Percentiles rank a stretch among this genome's conserved stretches.
Conservation (phyloP, 163 green algal species). For the Prototheca wickerhamii region DNA sequence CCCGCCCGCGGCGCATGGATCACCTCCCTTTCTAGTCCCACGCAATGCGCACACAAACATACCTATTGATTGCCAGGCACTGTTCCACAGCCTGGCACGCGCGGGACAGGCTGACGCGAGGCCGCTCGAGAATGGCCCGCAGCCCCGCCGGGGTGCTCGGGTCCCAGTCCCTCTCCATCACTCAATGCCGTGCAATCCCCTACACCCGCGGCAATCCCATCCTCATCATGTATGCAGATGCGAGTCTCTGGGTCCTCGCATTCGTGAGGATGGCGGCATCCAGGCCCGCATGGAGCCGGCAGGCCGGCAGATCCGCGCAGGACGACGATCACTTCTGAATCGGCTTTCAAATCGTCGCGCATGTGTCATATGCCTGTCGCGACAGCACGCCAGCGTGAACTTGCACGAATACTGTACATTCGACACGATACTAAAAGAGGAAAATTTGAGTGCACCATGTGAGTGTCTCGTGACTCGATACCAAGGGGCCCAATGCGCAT, state of each 20-base stretch:
- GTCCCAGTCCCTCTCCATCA: constrained; percentile 12
- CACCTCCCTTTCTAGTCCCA: neutral
- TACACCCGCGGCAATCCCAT: neutral
- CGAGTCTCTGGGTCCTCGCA: neutral
- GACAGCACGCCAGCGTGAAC: no score
- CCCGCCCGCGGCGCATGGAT: neutral
- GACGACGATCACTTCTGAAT: no score
- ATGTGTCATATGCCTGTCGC: no score
- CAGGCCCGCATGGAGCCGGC: no score
- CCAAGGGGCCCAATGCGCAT: no score
- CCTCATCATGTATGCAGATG: neutral
- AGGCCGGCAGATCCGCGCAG: no score
- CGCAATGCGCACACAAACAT: neutral
- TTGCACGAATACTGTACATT: no score
- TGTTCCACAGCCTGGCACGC: constrained; percentile 57
- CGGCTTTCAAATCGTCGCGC: no score
- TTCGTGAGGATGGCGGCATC: no score
- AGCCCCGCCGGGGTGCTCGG: constrained; percentile 23
- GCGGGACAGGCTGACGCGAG: constrained; percentile 28
- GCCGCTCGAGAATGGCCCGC: constrained; percentile 19
- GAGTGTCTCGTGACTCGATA: no score
- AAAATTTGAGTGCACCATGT: no score
- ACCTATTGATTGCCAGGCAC: constrained; percentile 57
- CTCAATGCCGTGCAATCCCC: neutral
- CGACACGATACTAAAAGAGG: no score